These are phyloP conservation scores for Orbilia blumenaviensis DNA, from an alignment of 2,329 filamentous ascomycete species.

Conservation along the genomic window DNA sequence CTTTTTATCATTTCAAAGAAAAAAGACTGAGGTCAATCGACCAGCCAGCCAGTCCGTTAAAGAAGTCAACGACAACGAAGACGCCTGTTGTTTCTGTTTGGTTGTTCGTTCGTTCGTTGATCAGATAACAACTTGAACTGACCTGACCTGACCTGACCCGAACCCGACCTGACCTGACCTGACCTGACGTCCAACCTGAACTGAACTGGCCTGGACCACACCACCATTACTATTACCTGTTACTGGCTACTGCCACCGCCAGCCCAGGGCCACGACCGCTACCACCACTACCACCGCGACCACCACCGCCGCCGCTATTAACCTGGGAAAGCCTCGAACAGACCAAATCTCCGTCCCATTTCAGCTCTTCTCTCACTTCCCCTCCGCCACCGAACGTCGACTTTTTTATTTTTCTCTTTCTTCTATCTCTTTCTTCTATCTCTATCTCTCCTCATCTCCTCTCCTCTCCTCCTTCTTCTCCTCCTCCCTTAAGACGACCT, in stretches of 20 bases:
- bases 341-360: slow-evolving; percentile 55
- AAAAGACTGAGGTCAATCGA: background rate
- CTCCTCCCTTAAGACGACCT: too few species aligned
- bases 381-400: slow-evolving; percentile 45
- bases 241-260: too few species aligned
- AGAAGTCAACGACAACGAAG: too few species aligned
- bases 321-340: slow-evolving; percentile 1
- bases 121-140: background rate
- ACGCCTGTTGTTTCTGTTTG: background rate
- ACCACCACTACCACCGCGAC: too few species aligned
- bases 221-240: slow-evolving; percentile 8
- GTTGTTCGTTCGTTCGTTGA: background rate
- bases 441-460: background rate
- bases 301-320: too few species aligned
- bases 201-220: too few species aligned
- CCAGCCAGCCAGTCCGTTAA: background rate
- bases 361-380: slow-evolving; percentile 50
- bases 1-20: background rate
- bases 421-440: background rate
- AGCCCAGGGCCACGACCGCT: too few species aligned
- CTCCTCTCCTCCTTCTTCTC: background rate
- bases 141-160: background rate
- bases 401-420: slow-evolving; percentile 4
- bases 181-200: too few species aligned
- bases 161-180: background rate